A percentile compares a stretch with the other conserved stretches of the same genome.
phyloP scores from a whole-genome alignment of 139 green algal genomes.

The Klebsormidium nitens region DNA sequence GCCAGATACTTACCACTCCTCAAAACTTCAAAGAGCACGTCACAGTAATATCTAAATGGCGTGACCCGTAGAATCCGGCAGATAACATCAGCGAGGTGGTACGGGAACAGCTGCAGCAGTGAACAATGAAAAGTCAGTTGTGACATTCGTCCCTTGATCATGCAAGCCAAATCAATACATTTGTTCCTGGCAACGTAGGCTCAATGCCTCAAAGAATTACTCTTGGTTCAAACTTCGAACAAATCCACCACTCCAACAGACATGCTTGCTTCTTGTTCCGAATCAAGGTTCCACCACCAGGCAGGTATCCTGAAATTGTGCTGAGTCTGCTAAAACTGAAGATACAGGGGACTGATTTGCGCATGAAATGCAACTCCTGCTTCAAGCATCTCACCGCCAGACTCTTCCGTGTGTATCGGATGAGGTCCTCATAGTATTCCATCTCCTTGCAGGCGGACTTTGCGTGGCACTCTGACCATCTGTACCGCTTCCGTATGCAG shows the following conservation, averaged over 20 bases:
- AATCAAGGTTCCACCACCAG: not conserved
- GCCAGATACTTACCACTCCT: slow-evolving; percentile 26
- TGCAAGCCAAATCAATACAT: too few species aligned
- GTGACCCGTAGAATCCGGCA: slow-evolving; percentile 76
- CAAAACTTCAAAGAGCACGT: slow-evolving; percentile 71
- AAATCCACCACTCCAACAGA: not conserved
- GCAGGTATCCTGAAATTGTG: not conserved
- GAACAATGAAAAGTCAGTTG: too few species aligned
- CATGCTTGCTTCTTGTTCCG: not conserved
- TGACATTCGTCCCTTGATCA: too few species aligned
- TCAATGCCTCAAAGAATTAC: too few species aligned
- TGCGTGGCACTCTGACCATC: slow-evolving; percentile 62
- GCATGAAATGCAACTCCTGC: not conserved
- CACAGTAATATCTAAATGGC: slow-evolving; percentile 82
- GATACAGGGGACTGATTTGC: not conserved
- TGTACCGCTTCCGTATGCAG: slow-evolving; percentile 67
- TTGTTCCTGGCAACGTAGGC: too few species aligned
- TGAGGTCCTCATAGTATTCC: slow-evolving; percentile 89
- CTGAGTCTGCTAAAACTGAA: not conserved
- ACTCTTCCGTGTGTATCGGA: slow-evolving; percentile 53
- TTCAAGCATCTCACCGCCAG: slow-evolving; percentile 46
- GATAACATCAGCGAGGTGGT: slow-evolving; percentile 80
- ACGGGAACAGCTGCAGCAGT: slow-evolving; percentile 81
- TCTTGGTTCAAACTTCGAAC: not conserved
- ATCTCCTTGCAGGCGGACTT: slow-evolving; percentile 57